Conservation (phyloP, 2,329 filamentous ascomycete species). For the Pseudovirgaria hyperparasitica region DNA sequence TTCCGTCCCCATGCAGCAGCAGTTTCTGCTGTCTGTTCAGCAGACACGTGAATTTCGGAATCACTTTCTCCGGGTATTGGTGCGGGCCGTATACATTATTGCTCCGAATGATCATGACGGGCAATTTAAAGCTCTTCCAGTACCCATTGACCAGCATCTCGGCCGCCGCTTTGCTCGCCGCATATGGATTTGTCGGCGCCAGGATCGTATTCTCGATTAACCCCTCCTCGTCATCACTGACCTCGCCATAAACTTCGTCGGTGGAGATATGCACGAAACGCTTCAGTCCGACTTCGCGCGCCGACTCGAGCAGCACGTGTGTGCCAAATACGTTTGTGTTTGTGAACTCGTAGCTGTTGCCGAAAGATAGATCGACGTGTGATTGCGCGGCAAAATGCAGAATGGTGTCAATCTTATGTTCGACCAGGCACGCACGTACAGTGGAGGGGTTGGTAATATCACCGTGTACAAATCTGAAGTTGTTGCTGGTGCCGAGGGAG, state of each 20-base stretch:
- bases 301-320: slow-evolving; percentile 68
- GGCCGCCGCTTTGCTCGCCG: slow-evolving; percentile 67
- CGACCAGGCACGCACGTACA: slow-evolving; percentile 57
- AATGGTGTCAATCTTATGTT: slow-evolving; percentile 63
- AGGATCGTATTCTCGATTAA: slow-evolving; percentile 61
- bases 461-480: slow-evolving; percentile 70
- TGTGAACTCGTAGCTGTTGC: slow-evolving; percentile 70
- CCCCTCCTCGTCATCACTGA: slow-evolving; percentile 58
- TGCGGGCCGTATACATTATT: slow-evolving; percentile 83
- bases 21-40: slow-evolving; percentile 54
- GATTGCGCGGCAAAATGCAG: slow-evolving; percentile 81
- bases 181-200: slow-evolving; percentile 70
- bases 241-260: slow-evolving; percentile 77
- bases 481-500: slow-evolving; percentile 50
- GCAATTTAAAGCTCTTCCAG: slow-evolving; percentile 68
- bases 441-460: slow-evolving; percentile 61
- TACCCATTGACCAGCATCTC: slow-evolving; percentile 86
- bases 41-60: slow-evolving; percentile 67
- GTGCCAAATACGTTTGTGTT: slow-evolving; percentile 74
- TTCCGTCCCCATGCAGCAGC: slow-evolving; percentile 65
- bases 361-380: slow-evolving; percentile 72
- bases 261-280: slow-evolving; percentile 75
- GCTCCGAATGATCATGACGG: slow-evolving; percentile 65
- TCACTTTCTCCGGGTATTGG: slow-evolving; percentile 76
- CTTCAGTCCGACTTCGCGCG: slow-evolving; percentile 56